A percentile compares a stretch with the other conserved stretches of the same genome.
These are phyloP conservation scores for Mucor lusitanicus DNA, from an alignment of 371 early-diverging fungal genomes.

Conservation along the genomic window DNA sequence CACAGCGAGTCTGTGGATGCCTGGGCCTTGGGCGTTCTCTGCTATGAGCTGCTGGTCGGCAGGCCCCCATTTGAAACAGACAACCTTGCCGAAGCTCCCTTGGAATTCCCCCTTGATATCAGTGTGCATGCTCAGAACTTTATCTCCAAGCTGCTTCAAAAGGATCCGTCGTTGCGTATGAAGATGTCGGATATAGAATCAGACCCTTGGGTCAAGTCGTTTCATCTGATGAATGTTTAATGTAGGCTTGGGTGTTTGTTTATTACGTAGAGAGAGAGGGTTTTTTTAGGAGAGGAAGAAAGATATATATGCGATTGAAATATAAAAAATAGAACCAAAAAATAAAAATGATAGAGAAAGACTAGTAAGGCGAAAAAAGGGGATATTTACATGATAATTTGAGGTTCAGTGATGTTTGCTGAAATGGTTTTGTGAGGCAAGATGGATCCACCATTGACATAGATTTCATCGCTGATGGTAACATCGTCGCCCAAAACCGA, in stretches of 20 bases:
- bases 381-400: conserved; percentile 87
- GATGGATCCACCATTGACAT: conserved; percentile 92
- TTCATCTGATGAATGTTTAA: neutral
- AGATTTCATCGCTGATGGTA: conserved; percentile 88
- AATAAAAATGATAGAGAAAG: neutral
- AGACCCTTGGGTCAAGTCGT: conserved; percentile 79
- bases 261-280: neutral
- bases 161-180: conserved; percentile 72
- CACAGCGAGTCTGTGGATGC: conserved; percentile 83
- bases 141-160: conserved; percentile 63
- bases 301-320: conserved; percentile 1
- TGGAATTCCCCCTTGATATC: neutral
- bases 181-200: conserved; percentile 69
- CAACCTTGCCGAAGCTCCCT: neutral
- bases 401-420: conserved; percentile 87
- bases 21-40: conserved; percentile 86
- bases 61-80: conserved; percentile 95
- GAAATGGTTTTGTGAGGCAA: conserved; percentile 93
- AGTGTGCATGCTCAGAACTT: conserved; percentile 9
- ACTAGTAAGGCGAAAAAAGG: too few relatives aligned
- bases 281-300: conserved; percentile 7
- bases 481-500: conserved; percentile 96
- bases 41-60: conserved; percentile 96
- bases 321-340: neutral
- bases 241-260: neutral